These are phyloP conservation scores for Trypanosomatidae sp. DNA, from an alignment of 208 protist species.

Conservation along the genomic window DNA sequence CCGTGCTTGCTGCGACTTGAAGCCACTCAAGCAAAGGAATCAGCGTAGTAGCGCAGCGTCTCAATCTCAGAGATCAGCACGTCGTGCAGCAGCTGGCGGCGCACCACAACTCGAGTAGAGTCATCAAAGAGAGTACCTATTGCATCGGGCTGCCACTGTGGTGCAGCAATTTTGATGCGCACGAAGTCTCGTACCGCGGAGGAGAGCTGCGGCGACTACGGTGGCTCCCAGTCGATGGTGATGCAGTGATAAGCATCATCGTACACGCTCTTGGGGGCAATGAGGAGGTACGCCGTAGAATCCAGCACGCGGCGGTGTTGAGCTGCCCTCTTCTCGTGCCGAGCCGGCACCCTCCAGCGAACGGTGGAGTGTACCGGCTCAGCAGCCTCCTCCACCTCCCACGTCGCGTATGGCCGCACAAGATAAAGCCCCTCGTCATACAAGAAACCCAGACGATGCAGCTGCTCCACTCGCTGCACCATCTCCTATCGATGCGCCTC, in stretches of 20 bases:
- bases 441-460: slow-evolving; percentile 76
- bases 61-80: slow-evolving; percentile 52
- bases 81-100: slow-evolving; percentile 33
- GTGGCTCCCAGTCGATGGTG: slow-evolving; percentile 44
- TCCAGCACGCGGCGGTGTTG: slow-evolving; percentile 37
- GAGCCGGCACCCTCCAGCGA: slow-evolving; percentile 17
- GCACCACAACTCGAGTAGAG: slow-evolving; percentile 13
- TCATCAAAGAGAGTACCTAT: slow-evolving; percentile 18
- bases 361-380: slow-evolving; percentile 11
- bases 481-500: slow-evolving; percentile 20
- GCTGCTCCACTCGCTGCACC: slow-evolving; percentile 48
- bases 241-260: slow-evolving; percentile 42
- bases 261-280: slow-evolving; percentile 11
- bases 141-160: slow-evolving; percentile 9
- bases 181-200: slow-evolving; percentile 20
- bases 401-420: slow-evolving; percentile 31
- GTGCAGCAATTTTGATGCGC: slow-evolving; percentile 15
- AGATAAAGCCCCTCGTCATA: slow-evolving; percentile 87
- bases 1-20: background rate
- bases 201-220: slow-evolving; percentile 9
- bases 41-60: slow-evolving; percentile 28
- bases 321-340: slow-evolving; percentile 32
- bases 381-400: slow-evolving; percentile 19
- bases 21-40: slow-evolving; percentile 1
- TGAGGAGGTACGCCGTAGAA: slow-evolving; percentile 20